Evolutionary conservation across 2,329 filamentous ascomycete species (phyloP).

Genomic region (Paraphaeosphaeria sporulosa): DNA sequence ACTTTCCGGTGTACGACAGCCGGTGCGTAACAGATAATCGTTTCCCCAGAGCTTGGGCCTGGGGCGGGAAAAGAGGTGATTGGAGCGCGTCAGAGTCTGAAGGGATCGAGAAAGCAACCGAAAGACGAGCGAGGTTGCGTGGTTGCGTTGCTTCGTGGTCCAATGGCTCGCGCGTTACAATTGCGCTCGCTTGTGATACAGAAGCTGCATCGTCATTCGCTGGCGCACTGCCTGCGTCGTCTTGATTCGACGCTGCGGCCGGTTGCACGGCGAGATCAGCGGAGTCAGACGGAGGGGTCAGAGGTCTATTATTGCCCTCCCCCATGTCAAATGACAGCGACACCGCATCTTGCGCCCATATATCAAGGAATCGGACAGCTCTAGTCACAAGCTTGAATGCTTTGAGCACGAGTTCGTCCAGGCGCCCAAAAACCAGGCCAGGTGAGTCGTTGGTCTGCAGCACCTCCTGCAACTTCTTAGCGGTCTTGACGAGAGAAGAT

Average conservation of each 20-base stretch:
- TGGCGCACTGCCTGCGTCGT: slow-evolving; percentile 44
- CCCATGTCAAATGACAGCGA: slow-evolving; percentile 57
- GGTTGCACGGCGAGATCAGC: slow-evolving; percentile 42
- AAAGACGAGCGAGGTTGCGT: slow-evolving; percentile 41
- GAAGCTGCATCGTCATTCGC: slow-evolving; percentile 52
- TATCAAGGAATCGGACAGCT: slow-evolving; percentile 87
- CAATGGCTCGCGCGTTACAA: slow-evolving; percentile 34
- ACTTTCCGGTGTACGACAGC: slow-evolving; percentile 76
- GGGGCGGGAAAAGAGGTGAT: slow-evolving; percentile 36
- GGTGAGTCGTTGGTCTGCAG: slow-evolving; percentile 53
- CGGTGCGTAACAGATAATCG: slow-evolving; percentile 71
- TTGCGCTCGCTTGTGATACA: slow-evolving; percentile 46
- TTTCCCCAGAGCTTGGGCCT: slow-evolving; percentile 48
- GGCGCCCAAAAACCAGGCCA: slow-evolving; percentile 71
- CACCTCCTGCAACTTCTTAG: slow-evolving; percentile 82
- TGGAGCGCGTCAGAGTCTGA: slow-evolving; percentile 46
- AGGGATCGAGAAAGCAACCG: slow-evolving; percentile 48
- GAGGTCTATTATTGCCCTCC: slow-evolving; percentile 44
- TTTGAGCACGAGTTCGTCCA: slow-evolving; percentile 92
- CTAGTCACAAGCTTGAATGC: slow-evolving; percentile 94
- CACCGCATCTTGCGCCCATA: slow-evolving; percentile 70
- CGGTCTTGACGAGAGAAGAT: slow-evolving; percentile 86
- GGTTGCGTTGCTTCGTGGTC: slow-evolving; percentile 40
- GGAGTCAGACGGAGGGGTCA: slow-evolving; percentile 49
- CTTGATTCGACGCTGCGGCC: slow-evolving; percentile 31